Percentiles rank a stretch among this genome's conserved stretches.
Evolutionary conservation across 192 early-diverging fungal genomes (phyloP).

Genomic region (Dissophora ornata): DNA sequence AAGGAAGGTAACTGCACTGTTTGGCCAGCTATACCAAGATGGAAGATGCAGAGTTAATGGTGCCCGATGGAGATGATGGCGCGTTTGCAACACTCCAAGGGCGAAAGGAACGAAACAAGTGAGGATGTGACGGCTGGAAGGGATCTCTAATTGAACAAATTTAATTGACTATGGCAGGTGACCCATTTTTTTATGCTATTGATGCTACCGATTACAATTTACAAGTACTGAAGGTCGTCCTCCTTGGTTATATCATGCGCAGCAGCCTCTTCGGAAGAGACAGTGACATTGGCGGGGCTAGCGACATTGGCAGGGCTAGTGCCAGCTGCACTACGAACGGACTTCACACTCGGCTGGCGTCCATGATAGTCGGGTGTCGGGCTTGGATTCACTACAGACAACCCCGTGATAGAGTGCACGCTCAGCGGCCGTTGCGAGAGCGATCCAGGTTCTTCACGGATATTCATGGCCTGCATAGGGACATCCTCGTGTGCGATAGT

Average conservation of each 20-base stretch:
- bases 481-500: neutral
- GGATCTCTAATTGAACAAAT: conserved; percentile 5
- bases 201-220: too few species aligned
- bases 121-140: too few species aligned
- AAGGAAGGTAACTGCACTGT: too few species aligned
- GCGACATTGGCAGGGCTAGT: too few species aligned
- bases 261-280: too few species aligned
- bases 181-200: neutral
- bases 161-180: too few species aligned
- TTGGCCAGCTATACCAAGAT: too few species aligned
- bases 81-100: too few species aligned
- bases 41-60: too few species aligned
- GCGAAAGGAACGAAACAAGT: too few species aligned
- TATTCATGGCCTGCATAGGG: conserved; percentile 2
- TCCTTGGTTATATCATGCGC: too few species aligned
- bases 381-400: conserved; percentile 5
- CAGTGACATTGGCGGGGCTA: too few species aligned
- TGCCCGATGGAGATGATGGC: neutral
- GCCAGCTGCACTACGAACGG: neutral
- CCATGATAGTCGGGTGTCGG: neutral
- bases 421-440: conserved; percentile 6
- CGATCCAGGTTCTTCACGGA: neutral
- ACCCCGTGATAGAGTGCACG: neutral
- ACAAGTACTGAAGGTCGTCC: conserved; percentile 14
- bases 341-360: neutral